Evolutionary conservation across 768 basidiomycete genomes (phyloP), one percentile per base, ranked within the genome.

Genomic region (Russula olivacea): DNA sequence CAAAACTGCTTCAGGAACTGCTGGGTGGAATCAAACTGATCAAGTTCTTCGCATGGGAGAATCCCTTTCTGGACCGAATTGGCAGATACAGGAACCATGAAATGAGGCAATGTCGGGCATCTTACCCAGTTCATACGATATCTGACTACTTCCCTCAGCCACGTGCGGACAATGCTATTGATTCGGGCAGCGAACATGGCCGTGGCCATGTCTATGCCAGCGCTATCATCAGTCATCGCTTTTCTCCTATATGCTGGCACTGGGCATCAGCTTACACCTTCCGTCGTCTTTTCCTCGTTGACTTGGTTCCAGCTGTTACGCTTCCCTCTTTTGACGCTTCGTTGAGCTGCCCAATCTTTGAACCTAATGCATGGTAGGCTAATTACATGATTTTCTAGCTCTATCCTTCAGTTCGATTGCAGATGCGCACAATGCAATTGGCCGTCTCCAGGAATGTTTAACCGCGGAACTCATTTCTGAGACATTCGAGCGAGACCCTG

Each of bases 41-140:
- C 80, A 97, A 97, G 73, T 87, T 87, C 72, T 95, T 95, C 73
- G 86, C 89, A 7, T 94, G 91, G 91, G 91, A 93, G 69, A 69
- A 74, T 1, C 91, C 94, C 0, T 95, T 93, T 73, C 78, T 96
- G 25, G 76, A 83, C 15, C 83, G 87, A 50, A 81, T 97, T 30
- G 80, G 81, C 32, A 81, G 81, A 47, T 89, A 88, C 69, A 80
- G 95, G 56, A 76, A 75, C 53, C 80, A 81, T 55, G 94, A 96
- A 73, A 84, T 93, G 74, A 72, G 68, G 81, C 81, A 19, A 38
- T 58, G 71, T 66, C 65, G 8, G 47, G 3, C 6, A 17, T 43
- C 28, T 6, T 28, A 43, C 43, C 30, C 32, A 1, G 1, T 32
- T 32, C 8, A 32, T 32, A 19, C 43, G 28, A 15, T 11, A 5